Percentiles rank a stretch among this genome's conserved stretches.
phyloP scores from a whole-genome alignment of 2,329 filamentous ascomycete genomes.

The Beauveria asiatica region DNA sequence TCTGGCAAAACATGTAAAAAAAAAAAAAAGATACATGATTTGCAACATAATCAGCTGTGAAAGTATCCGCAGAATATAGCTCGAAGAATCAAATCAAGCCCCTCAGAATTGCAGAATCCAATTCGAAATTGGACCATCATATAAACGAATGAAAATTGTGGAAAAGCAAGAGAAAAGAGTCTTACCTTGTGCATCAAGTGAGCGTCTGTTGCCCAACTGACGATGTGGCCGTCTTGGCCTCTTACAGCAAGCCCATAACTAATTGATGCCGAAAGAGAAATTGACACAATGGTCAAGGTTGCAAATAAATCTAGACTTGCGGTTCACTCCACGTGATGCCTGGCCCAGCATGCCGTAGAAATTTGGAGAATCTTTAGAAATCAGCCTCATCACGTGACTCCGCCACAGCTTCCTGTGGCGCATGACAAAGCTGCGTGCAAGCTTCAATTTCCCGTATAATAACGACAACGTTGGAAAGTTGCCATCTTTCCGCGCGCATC shows the following conservation, averaged over 20 bases:
- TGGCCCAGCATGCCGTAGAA: background rate
- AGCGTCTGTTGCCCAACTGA: background rate
- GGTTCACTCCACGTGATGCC: background rate
- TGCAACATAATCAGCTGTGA: conserved; percentile 9
- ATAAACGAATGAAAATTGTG: background rate
- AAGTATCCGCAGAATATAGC: conserved; percentile 14
- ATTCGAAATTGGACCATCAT: conserved; percentile 31
- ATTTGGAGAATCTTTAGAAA: background rate
- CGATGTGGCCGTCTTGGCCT: no score
- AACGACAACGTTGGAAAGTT: background rate
- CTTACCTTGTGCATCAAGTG: background rate
- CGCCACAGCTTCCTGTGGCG: conserved; percentile 6
- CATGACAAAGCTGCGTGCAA: background rate
- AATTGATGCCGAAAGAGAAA: background rate
- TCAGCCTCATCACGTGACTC: conserved; percentile 5
- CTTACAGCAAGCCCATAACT: no score
- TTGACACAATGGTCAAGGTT: background rate
- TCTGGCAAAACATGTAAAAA: background rate
- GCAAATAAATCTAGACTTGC: background rate
- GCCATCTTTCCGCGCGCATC: background rate
- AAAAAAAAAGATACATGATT: background rate
- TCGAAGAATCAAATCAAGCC: conserved; percentile 22
- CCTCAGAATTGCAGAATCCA: conserved; percentile 45
- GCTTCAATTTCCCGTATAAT: conserved; percentile 4
- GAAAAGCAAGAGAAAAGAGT: background rate